phyloP scores from a whole-genome alignment of 345 rosid genomes.

The Hibiscus trionum region DNA sequence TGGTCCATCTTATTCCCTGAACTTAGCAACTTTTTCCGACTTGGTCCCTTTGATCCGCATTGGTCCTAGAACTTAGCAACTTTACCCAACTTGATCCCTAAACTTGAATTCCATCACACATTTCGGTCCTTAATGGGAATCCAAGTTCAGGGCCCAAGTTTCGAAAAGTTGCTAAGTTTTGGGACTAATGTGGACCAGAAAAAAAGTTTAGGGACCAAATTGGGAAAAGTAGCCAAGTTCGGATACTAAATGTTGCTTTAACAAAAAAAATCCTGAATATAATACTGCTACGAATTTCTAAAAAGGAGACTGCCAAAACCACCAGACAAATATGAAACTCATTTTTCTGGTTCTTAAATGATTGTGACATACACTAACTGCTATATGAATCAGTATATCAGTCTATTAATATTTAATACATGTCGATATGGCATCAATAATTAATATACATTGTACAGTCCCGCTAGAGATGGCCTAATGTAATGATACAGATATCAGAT shows the following conservation, averaged over 20 bases:
- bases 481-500: not conserved
- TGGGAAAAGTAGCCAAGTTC: not conserved
- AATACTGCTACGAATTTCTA: not conserved
- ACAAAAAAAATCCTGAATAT: not conserved
- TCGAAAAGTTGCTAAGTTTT: too few relatives aligned
- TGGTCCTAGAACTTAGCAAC: too few relatives aligned
- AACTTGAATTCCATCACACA: too few relatives aligned
- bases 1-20: too few relatives aligned
- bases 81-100: too few relatives aligned
- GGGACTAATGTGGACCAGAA: too few relatives aligned
- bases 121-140: too few relatives aligned
- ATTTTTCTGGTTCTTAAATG: not conserved
- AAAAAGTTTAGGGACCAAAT: too few relatives aligned
- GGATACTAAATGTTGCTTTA: not conserved
- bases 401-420: not conserved
- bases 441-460: not conserved
- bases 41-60: too few relatives aligned
- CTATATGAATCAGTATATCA: not conserved
- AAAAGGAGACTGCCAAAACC: not conserved
- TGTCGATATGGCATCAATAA: not conserved
- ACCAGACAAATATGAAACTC: not conserved
- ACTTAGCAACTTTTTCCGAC: too few relatives aligned
- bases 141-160: too few relatives aligned
- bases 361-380: not conserved
- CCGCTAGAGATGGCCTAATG: not conserved